These are phyloP conservation scores for Jamesozyma hellenica DNA, from an alignment of 805 yeast genomes.

Conservation along the genomic window DNA sequence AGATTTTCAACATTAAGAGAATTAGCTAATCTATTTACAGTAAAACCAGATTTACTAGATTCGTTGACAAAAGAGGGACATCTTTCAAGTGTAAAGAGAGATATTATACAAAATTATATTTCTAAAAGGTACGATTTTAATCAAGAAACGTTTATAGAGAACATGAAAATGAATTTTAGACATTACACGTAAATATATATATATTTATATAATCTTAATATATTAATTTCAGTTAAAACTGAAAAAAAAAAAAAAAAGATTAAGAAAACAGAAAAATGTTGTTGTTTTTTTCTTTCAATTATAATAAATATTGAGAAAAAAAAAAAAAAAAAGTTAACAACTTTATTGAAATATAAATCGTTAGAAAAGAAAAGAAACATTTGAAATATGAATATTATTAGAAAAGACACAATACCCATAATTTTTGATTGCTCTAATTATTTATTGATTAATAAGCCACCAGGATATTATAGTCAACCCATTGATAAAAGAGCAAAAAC, in stretches of 20 bases:
- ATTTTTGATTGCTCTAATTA: conserved; percentile 16
- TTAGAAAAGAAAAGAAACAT: background rate
- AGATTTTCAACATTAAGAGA: conserved; percentile 66
- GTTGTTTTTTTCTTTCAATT: background rate
- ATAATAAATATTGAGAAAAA: too few relatives aligned
- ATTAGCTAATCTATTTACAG: conserved; percentile 74
- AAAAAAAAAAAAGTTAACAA: too few relatives aligned
- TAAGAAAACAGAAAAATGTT: background rate
- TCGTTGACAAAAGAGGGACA: conserved; percentile 78
- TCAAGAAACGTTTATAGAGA: conserved; percentile 27
- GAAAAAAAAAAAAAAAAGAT: too few relatives aligned
- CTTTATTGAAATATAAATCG: too few relatives aligned
- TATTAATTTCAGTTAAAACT: background rate
- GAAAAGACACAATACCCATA: conserved; percentile 4
- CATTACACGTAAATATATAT: conserved; percentile 7
- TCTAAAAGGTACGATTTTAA: conserved; percentile 62
- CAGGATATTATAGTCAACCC: conserved; percentile 29
- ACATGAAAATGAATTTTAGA: conserved; percentile 18
- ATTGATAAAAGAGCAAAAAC: conserved; percentile 11
- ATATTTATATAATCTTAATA: background rate
- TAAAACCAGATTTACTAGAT: conserved; percentile 67
- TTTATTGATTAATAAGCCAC: conserved; percentile 31
- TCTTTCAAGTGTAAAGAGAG: conserved; percentile 53
- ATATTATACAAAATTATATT: conserved; percentile 54
- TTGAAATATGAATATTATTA: background rate